Conservation (phyloP, 2,329 filamentous ascomycete genomes). For the Calonectria naviculata region DNA sequence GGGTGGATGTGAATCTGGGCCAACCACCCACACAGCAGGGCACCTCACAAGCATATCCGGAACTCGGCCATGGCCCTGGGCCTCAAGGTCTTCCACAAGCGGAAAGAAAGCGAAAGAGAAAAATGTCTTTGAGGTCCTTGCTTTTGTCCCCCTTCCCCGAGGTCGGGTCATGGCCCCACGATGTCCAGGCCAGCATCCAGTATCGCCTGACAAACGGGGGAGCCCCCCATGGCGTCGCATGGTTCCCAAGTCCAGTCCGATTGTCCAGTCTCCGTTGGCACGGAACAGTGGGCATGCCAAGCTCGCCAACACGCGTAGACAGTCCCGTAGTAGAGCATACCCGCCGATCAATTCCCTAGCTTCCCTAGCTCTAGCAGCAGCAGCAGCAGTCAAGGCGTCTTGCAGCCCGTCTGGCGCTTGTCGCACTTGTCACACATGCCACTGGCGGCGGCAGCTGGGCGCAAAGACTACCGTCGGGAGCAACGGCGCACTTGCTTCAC, state of each 20-base stretch:
- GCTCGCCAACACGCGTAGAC: conserved; percentile 18
- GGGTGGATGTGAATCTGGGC: conserved; percentile 11
- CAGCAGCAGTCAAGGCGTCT: neutral
- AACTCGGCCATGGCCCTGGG: conserved; percentile 21
- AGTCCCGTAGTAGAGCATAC: neutral
- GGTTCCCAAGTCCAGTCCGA: conserved; percentile 11
- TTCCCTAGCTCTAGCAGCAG: neutral
- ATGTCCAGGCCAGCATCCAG: conserved; percentile 8
- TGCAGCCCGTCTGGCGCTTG: neutral
- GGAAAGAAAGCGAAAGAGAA: neutral
- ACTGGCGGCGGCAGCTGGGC: neutral
- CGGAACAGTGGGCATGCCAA: conserved; percentile 16
- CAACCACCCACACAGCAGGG: neutral
- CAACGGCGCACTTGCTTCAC: neutral
- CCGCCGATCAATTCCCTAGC: conserved; percentile 17
- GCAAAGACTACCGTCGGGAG: neutral
- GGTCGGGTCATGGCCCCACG: conserved; percentile 15
- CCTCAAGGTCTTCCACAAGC: neutral
- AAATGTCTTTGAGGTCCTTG: conserved; percentile 6
- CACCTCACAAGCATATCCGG: conserved; percentile 13
- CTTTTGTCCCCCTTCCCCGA: neutral
- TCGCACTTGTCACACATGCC: neutral
- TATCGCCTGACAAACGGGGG: conserved; percentile 28
- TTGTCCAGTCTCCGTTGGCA: conserved; percentile 11
- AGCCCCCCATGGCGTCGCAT: conserved; percentile 21